A percentile compares a stretch with the other conserved stretches of the same genome.
These are phyloP conservation scores for Colletotrichum tropicicola DNA, from an alignment of 2,329 filamentous ascomycete species.

Conservation along the genomic window DNA sequence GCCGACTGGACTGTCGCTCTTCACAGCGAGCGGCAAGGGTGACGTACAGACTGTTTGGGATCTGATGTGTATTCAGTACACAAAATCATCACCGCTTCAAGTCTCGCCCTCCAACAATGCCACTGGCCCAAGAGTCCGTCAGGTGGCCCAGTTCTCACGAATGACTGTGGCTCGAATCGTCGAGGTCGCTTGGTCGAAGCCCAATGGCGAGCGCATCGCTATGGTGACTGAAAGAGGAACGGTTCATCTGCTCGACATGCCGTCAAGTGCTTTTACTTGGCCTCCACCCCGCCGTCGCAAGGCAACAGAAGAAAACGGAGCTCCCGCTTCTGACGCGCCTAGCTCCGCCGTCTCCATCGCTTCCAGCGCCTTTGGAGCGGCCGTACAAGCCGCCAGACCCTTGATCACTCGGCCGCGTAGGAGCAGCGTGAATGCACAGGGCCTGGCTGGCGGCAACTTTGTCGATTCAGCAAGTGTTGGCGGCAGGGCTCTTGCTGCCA, in stretches of 20 bases:
- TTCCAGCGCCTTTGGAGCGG: constrained; percentile 75
- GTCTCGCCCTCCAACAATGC: constrained; percentile 52
- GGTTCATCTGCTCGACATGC: constrained; percentile 90
- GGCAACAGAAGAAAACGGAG: constrained; percentile 52
- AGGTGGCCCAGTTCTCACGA: constrained; percentile 87
- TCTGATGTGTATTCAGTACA: constrained; percentile 71
- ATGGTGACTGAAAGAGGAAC: constrained; percentile 96
- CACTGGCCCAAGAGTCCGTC: constrained; percentile 72
- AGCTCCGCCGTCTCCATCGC: constrained; percentile 73
- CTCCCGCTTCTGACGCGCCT: constrained; percentile 57
- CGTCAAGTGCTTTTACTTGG: constrained; percentile 85
- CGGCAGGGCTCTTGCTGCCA: constrained; percentile 76
- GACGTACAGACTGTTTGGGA: constrained; percentile 87
- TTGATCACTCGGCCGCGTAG: constrained; percentile 65
- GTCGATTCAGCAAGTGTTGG: constrained; percentile 74
- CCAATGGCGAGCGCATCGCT: constrained; percentile 82
- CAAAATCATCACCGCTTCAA: constrained; percentile 69
- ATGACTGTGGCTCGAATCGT: constrained; percentile 93
- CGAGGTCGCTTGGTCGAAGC: constrained; percentile 87
- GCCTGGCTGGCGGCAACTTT: constrained; percentile 53
- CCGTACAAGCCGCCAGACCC: constrained; percentile 73
- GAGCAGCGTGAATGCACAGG: constrained; percentile 51
- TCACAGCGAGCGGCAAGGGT: constrained; percentile 85
- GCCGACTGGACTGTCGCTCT: constrained; percentile 75
- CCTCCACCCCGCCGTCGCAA: constrained; percentile 73